These are phyloP conservation scores for Moesziomyces antarcticus DNA, from an alignment of 1,284 basidiomycete species.

Conservation along the genomic window DNA sequence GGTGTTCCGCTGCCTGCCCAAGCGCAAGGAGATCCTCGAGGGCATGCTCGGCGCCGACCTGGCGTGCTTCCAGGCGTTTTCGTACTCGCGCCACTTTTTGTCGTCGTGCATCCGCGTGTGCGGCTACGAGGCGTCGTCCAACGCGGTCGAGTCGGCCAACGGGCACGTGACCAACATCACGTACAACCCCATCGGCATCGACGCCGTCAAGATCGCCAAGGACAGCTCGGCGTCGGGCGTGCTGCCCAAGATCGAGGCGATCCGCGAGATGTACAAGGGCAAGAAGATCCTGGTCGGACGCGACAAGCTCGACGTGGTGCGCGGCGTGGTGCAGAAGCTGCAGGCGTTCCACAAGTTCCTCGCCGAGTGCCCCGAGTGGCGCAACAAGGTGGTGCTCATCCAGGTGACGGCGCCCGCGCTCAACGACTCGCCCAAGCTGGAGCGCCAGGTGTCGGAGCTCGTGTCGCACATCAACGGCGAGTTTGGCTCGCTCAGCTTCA, in stretches of 20 bases:
- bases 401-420: conserved; percentile 94
- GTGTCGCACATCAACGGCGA: conserved; percentile 97
- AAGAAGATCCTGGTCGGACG: conserved; percentile 99
- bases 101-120: conserved; percentile 95
- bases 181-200: conserved; percentile 97
- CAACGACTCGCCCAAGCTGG: conserved; percentile 91
- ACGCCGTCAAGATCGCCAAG: conserved; percentile 85
- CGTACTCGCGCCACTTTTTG: conserved; percentile 93
- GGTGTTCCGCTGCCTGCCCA: conserved; percentile 89
- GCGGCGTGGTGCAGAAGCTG: conserved; percentile 96
- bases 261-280: conserved; percentile 86
- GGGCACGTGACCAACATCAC: conserved; percentile 86
- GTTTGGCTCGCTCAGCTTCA: conserved; percentile 93
- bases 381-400: conserved; percentile 80
- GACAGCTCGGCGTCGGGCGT: conserved; percentile 86
- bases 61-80: conserved; percentile 95
- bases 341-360: conserved; percentile 96
- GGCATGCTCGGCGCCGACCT: conserved; percentile 98
- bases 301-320: conserved; percentile 98
- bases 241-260: conserved; percentile 85
- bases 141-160: conserved; percentile 85
- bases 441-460: conserved; percentile 91
- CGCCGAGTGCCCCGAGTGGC: conserved; percentile 93
- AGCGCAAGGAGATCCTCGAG: conserved; percentile 89
- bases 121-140: conserved; percentile 86